Conservation (phyloP, 208 protist species). For the Leishmania turanica region DNA sequence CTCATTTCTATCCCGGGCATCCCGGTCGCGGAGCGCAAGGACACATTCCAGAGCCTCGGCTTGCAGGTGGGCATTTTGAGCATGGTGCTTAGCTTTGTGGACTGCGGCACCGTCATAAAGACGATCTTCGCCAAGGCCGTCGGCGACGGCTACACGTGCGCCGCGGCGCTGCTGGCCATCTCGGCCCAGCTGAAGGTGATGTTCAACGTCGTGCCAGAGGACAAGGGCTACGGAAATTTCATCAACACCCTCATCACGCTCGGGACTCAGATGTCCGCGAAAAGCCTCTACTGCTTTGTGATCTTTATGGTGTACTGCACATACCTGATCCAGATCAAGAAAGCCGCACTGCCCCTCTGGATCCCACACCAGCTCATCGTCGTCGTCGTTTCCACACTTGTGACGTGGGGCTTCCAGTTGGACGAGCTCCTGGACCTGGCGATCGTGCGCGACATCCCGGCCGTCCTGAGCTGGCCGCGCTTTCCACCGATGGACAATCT, state of each 20-base stretch:
- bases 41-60: slow-evolving; percentile 43
- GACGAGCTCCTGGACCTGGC: slow-evolving; percentile 30
- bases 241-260: slow-evolving; percentile 38
- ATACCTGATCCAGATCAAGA: slow-evolving; percentile 60
- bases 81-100: slow-evolving; percentile 49
- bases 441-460: slow-evolving; percentile 46
- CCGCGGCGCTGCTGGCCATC: slow-evolving; percentile 51
- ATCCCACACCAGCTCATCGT: slow-evolving; percentile 70
- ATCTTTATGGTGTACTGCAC: slow-evolving; percentile 49
- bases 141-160: slow-evolving; percentile 62
- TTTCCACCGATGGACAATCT: slow-evolving; percentile 50
- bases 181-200: slow-evolving; percentile 51
- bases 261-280: slow-evolving; percentile 21
- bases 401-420: slow-evolving; percentile 40
- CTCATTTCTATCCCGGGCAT: slow-evolving; percentile 56
- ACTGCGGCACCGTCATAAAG: slow-evolving; percentile 60
- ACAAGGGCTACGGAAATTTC: slow-evolving; percentile 38
- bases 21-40: slow-evolving; percentile 20
- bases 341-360: slow-evolving; percentile 44
- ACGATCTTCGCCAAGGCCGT: slow-evolving; percentile 60
- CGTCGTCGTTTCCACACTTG: slow-evolving; percentile 47
- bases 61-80: slow-evolving; percentile 54
- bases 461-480: slow-evolving; percentile 25
- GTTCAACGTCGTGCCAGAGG: slow-evolving; percentile 45
- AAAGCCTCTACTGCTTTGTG: slow-evolving; percentile 46